Conservation (phyloP, 495 filamentous ascomycete genomes). For the Apodospora peruviana region DNA sequence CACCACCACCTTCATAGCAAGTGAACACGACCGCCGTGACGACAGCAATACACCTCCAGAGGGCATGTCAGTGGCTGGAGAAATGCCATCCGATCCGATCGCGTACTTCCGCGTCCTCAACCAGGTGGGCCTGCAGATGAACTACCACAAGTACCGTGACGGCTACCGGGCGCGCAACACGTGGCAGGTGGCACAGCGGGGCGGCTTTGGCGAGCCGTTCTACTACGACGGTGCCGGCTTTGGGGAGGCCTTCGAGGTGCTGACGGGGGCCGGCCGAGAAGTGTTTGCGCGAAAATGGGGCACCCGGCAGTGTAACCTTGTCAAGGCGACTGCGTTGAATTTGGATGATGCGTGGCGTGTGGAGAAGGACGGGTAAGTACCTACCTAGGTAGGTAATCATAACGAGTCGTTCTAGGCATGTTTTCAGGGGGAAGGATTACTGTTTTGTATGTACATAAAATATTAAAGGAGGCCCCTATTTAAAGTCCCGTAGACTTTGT, state of each 20-base stretch:
- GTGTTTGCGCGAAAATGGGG: slow-evolving; percentile 56
- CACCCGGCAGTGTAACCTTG: slow-evolving; percentile 45
- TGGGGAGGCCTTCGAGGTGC: slow-evolving; percentile 46
- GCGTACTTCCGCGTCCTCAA: slow-evolving; percentile 27
- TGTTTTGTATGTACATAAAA: too few relatives aligned
- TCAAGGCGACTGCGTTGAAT: slow-evolving; percentile 28
- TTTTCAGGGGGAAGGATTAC: too few relatives aligned
- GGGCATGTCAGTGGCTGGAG: too few relatives aligned
- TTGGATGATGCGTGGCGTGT: slow-evolving; percentile 49
- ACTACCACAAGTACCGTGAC: slow-evolving; percentile 37
- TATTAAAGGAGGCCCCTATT: too few relatives aligned
- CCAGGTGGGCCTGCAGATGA: slow-evolving; percentile 24
- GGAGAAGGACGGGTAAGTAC: slow-evolving; percentile 40
- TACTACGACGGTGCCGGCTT: slow-evolving; percentile 51
- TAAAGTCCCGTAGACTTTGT: too few relatives aligned
- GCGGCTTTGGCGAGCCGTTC: slow-evolving; percentile 56
- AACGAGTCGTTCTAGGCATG: too few relatives aligned
- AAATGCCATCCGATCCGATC: slow-evolving; percentile 17
- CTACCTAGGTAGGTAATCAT: too few relatives aligned
- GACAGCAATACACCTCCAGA: too few relatives aligned
- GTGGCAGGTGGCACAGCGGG: slow-evolving; percentile 54
- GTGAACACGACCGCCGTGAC: too few relatives aligned
- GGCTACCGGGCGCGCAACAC: slow-evolving; percentile 46
- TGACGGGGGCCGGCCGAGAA: slow-evolving; percentile 42
- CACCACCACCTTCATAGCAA: too few relatives aligned